Conservation (phyloP, 192 early-diverging fungal genomes). For the Linnemannia schmuckeri region DNA sequence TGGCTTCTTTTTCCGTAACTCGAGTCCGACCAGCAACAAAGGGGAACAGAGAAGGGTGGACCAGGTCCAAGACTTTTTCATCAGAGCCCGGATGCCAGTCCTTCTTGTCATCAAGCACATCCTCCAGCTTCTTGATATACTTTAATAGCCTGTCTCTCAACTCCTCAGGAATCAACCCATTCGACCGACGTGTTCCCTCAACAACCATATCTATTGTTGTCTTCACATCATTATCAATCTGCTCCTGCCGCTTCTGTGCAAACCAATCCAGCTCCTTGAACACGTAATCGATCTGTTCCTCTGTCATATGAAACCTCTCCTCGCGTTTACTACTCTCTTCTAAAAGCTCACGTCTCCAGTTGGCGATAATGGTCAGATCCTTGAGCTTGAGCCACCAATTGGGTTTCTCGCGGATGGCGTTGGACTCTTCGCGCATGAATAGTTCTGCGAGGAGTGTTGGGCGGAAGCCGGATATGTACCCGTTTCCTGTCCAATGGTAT, state of each 20-base stretch:
- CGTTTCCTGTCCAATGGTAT: not conserved
- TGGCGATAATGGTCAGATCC: slow-evolving; percentile 47
- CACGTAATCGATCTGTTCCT: slow-evolving; percentile 59
- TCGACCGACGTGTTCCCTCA: slow-evolving; percentile 30
- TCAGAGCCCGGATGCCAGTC: slow-evolving; percentile 64
- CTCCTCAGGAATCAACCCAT: slow-evolving; percentile 47
- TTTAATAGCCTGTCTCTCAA: slow-evolving; percentile 36
- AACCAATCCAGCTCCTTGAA: slow-evolving; percentile 61
- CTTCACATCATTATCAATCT: slow-evolving; percentile 3
- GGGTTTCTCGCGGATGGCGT: slow-evolving; percentile 63
- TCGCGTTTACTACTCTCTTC: slow-evolving; percentile 14
- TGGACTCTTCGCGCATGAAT: slow-evolving; percentile 42
- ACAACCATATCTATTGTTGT: slow-evolving; percentile 10
- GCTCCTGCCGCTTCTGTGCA: slow-evolving; percentile 49
- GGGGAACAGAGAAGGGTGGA: slow-evolving; percentile 67
- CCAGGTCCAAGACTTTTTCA: slow-evolving; percentile 65
- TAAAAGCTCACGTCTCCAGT: slow-evolving; percentile 22
- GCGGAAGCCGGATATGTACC: not conserved
- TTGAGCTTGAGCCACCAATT: slow-evolving; percentile 56
- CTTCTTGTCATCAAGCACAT: slow-evolving; percentile 39
- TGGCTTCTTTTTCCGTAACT: slow-evolving; percentile 11
- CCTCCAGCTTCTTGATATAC: slow-evolving; percentile 49
- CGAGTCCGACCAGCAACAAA: slow-evolving; percentile 32
- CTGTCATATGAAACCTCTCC: slow-evolving; percentile 24
- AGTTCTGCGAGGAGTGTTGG: slow-evolving; percentile 10